Conservation (phyloP, 768 basidiomycete species). For the Mycena floridula region DNA sequence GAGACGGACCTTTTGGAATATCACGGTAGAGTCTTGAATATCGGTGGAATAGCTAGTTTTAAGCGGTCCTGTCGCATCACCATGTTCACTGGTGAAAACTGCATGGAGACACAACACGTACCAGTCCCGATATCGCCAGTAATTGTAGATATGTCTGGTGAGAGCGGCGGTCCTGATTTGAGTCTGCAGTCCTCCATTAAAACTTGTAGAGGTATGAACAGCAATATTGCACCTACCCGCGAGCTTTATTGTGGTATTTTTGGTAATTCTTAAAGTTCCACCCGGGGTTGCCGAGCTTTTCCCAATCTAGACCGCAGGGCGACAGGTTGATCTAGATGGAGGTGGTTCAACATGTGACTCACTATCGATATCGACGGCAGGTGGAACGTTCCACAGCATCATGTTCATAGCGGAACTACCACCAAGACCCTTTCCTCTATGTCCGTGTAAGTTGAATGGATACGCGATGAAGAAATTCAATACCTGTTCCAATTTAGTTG, state of each 20-base stretch:
- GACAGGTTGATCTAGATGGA: constrained; percentile 16
- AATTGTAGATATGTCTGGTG: constrained; percentile 16
- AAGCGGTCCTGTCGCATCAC: background rate
- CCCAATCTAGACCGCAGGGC: constrained; percentile 24
- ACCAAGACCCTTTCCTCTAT: constrained; percentile 14
- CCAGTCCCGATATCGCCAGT: constrained; percentile 11
- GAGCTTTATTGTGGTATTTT: constrained; percentile 30
- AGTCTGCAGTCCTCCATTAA: constrained; percentile 20
- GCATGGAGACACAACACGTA: constrained; percentile 23
- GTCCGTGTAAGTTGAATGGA: background rate
- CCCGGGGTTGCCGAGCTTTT: constrained; percentile 46
- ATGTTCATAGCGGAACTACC: constrained; percentile 43
- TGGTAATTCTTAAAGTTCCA: constrained; percentile 46
- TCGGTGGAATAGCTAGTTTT: background rate
- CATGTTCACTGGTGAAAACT: background rate
- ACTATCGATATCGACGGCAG: constrained; percentile 24
- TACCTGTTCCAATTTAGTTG: background rate
- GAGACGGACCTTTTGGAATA: background rate
- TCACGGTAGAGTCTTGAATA: background rate
- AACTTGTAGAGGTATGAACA: constrained; percentile 12
- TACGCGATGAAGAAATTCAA: background rate
- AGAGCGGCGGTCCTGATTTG: constrained; percentile 18
- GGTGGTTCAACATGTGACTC: background rate
- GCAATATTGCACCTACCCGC: constrained; percentile 23
- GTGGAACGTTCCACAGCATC: constrained; percentile 22